Base-by-base conservation (phyloP, 2,329 filamentous ascomycete genomes). In the Diaporthe helianthi region DNA sequence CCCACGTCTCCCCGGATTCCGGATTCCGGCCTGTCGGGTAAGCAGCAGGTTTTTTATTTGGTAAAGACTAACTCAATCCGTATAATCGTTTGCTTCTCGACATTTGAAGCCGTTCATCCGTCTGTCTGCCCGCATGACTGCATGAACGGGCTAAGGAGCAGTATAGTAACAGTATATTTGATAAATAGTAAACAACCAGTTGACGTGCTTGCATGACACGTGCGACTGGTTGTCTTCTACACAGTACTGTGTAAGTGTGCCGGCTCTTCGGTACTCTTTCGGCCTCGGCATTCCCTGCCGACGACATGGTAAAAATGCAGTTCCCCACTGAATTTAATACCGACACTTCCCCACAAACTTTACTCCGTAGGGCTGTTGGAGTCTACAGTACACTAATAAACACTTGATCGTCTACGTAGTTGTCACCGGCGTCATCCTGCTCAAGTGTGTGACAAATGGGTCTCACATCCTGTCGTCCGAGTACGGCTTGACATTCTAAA, bases 201-300 rank as follows among this genome's bases (percentile, higher is more conserved):
- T 17, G 36, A 38, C 24, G 33, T 55, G 52, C 6, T n/a, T 36
- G 8, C 31, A 54, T 54, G 52, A 36, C 31, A 54, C 31, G 22
- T 31, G 36, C 52, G 15, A 10, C 53, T 22, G 13, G n/a, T 19
- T 55, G 55, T 33, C 29, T 17, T 61, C 22, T n/a, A n/a, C n/a
- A n/a, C n/a, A n/a, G n/a, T n/a, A n/a, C n/a, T n/a, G n/a, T n/a
- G n/a, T n/a, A n/a, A n/a, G n/a, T n/a, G n/a, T n/a, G 19, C 58
- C 26, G 58, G 26, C 58, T 61, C 55, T 44, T 61, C 55, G 55
- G 55, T 15, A 26, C 22, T 61, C 17, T 6, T 61, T 61, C 41
- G 41, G 41, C 58, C 58, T 61, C 58, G 58, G 58, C 58, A 61
- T 61, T 17, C 13, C 19, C 22, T 29, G 5, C 52, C 19, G 15